A percentile compares a stretch with the other conserved stretches of the same genome.
phyloP scores from a whole-genome alignment of 129 eudicot genomes.

The Tagetes erecta region DNA sequence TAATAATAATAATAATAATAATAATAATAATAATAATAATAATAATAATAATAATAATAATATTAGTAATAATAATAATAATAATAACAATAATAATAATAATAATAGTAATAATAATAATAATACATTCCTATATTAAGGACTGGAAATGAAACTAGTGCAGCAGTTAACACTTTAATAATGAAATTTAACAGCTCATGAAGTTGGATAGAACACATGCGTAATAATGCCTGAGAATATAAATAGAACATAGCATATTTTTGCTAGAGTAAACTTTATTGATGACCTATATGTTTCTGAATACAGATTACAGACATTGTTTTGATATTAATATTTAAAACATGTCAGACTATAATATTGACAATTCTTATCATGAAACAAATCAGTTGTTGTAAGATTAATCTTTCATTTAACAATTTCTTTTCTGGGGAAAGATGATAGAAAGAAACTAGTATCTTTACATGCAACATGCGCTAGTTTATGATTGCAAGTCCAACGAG shows the following conservation, averaged over 20 bases:
- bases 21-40: too few relatives aligned
- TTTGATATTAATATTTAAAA: background rate
- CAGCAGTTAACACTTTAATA: too few relatives aligned
- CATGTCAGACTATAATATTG: background rate
- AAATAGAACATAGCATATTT: background rate
- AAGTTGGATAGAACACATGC: background rate
- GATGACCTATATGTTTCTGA: background rate
- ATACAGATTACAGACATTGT: background rate
- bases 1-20: too few relatives aligned
- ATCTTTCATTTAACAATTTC: background rate
- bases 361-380: constrained; percentile 1
- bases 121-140: too few relatives aligned
- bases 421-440: background rate
- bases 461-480: background rate
- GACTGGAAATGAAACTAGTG: background rate
- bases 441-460: constrained; percentile 6
- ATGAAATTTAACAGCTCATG: background rate
- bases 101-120: too few relatives aligned
- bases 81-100: too few relatives aligned
- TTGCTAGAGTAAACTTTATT: background rate
- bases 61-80: too few relatives aligned
- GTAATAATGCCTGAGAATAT: background rate
- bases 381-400: background rate
- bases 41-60: too few relatives aligned
- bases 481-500: constrained; percentile 15